A percentile compares a stretch with the other conserved stretches of the same genome.
Evolutionary conservation across 78 protist genomes (phyloP).

Genomic region (Goniomonas avonlea): DNA sequence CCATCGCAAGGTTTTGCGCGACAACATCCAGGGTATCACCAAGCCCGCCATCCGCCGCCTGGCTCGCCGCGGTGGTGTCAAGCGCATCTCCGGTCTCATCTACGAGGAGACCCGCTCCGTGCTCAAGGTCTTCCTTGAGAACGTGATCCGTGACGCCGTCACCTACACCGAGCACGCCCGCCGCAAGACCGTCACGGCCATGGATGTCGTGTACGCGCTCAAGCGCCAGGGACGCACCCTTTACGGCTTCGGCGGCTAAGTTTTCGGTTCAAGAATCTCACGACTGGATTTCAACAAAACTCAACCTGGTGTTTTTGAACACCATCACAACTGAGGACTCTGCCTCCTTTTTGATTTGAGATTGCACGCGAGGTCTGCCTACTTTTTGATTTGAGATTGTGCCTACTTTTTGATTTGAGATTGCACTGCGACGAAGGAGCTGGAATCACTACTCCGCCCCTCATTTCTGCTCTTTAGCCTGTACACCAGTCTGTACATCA

Average conservation of each 20-base stretch:
- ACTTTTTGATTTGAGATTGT: too few species aligned
- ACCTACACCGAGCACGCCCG: constrained; percentile 47
- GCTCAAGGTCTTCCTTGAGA: constrained; percentile 19
- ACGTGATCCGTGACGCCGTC: constrained; percentile 38
- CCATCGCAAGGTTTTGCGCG: constrained; percentile 41
- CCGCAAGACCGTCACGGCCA: constrained; percentile 46
- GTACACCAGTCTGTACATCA: too few species aligned
- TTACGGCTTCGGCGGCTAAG: constrained; percentile 30
- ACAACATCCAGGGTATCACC: constrained; percentile 52
- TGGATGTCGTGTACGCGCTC: constrained; percentile 47
- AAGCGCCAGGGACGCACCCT: constrained; percentile 49
- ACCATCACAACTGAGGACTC: too few species aligned
- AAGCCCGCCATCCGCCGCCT: constrained; percentile 56
- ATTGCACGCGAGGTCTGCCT: too few species aligned
- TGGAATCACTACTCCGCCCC: too few species aligned
- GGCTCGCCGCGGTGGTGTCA: constrained; percentile 57
- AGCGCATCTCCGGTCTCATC: constrained; percentile 39
- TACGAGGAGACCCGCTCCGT: constrained; percentile 43
- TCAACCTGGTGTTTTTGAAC: neutral
- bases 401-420: too few species aligned
- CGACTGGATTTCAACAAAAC: neutral
- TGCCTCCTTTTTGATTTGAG: too few species aligned
- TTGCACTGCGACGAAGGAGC: too few species aligned
- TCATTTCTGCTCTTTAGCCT: too few species aligned
- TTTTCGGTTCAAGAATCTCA: too few species aligned